Base-by-base conservation (phyloP, 805 yeast genomes). In the Yarrowia alimentaria region DNA sequence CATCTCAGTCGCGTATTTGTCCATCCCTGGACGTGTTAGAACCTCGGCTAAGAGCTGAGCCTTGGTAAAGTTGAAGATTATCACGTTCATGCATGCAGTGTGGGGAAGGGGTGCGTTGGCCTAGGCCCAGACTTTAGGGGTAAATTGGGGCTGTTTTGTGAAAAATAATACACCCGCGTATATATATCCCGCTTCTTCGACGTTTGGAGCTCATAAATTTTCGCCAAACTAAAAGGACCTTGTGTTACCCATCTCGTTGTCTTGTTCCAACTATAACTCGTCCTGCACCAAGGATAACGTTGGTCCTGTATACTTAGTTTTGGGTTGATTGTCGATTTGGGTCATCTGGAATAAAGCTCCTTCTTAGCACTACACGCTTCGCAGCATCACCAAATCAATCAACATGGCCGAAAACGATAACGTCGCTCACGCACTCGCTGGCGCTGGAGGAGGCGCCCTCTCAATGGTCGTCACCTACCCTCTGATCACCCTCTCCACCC, bases 401-500 rank as follows among this genome's bases (percentile, higher is more conserved):
- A 29, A 6, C 13, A 43, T 43, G 50, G 28, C 51, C 33, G 42
- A 34, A 18, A 34, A 34, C 53, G 70, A 69, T 56, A 68, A 67
- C 43, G 68, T 85, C 28, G 88, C 93, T 11, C 96, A 90, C 63
- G 96, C 96, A n/a, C 66, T 90, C 9, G 85, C 96, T 5, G 98
- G 97, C 9, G 95, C 96, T 26, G 83, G 90, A 6, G 95, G 96
- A 20, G 97, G 97, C 11, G 89, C 91, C 17, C 74, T 87, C 21
- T 78, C 95, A 2, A 84, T 88, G 83, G 76, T 83, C 0, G 80
- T 88, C 30, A 90, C 97, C 0, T 90, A 90, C 63, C 98, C 98
- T 1, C 71, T 90, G 59, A 88, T 87, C 54, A 85, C 95, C 1
- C 68, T 89, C 52, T 83, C 95, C 1, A 89, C 96, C 0, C 76